Percentiles rank a stretch among this genome's conserved stretches.
Evolutionary conservation across 495 filamentous ascomycete genomes (phyloP).

Genomic region (Lophium mytilinum): DNA sequence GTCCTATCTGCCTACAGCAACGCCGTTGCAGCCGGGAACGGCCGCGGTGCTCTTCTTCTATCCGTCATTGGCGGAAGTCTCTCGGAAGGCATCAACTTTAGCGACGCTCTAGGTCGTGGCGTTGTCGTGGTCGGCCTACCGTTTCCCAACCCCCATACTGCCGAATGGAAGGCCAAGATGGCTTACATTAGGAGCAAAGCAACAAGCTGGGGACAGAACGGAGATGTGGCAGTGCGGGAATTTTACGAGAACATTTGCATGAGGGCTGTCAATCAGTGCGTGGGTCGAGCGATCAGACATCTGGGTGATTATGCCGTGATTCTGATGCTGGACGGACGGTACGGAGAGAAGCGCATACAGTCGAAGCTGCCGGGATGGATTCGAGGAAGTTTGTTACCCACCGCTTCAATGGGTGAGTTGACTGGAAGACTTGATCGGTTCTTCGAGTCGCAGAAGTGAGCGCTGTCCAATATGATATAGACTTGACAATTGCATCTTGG

Average conservation of each 20-base stretch:
- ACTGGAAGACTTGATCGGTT: constrained; percentile 50
- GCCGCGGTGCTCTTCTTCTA: constrained; percentile 72
- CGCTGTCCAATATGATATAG: neutral
- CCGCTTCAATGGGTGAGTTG: constrained; percentile 42
- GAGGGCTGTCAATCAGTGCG: constrained; percentile 93
- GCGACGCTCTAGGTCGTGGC: constrained; percentile 78
- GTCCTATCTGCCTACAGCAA: constrained; percentile 62
- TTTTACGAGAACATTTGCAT: constrained; percentile 96
- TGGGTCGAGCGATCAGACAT: constrained; percentile 88
- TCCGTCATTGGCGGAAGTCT: constrained; percentile 92
- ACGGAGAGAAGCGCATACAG: constrained; percentile 57
- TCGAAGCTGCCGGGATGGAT: constrained; percentile 89
- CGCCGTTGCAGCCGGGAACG: constrained; percentile 48
- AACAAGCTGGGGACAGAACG: constrained; percentile 28
- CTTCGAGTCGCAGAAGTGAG: constrained; percentile 23
- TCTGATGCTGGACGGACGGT: constrained; percentile 73
- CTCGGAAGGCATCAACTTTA: constrained; percentile 97
- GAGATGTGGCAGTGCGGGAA: constrained; percentile 62
- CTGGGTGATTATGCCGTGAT: constrained; percentile 84
- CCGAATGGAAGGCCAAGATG: constrained; percentile 87
- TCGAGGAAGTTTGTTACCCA: constrained; percentile 47
- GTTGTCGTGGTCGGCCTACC: constrained; percentile 86
- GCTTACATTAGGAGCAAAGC: constrained; percentile 74
- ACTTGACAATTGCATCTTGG: no score
- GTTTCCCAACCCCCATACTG: constrained; percentile 82